Conservation (phyloP, 768 basidiomycete genomes). For the Agrocybe chaxingu region DNA sequence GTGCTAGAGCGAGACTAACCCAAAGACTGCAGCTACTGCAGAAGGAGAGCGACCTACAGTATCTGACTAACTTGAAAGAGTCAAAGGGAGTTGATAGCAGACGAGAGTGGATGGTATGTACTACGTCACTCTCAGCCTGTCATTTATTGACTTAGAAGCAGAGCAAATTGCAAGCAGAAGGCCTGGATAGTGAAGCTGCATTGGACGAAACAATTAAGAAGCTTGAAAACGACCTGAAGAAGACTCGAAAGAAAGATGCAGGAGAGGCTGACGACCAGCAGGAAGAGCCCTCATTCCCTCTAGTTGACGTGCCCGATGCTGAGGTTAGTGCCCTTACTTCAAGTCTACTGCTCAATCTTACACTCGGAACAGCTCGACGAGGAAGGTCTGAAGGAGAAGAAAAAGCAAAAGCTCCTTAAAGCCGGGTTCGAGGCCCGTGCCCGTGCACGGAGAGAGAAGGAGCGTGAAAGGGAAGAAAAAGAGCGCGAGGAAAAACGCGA, state of each 20-base stretch:
- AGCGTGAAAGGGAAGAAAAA: conserved; percentile 75
- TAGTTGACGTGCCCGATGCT: conserved; percentile 88
- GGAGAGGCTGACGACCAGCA: conserved; percentile 56
- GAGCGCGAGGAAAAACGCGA: conserved; percentile 70
- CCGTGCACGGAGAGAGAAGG: conserved; percentile 82
- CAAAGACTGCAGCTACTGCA: conserved; percentile 49
- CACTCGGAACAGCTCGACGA: conserved; percentile 64
- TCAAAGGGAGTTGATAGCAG: conserved; percentile 56
- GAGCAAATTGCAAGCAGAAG: conserved; percentile 62
- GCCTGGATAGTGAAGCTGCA: conserved; percentile 73
- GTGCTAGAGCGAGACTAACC: not conserved
- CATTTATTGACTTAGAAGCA: conserved; percentile 19
- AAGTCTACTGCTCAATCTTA: not conserved
- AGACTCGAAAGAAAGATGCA: conserved; percentile 76
- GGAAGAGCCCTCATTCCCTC: conserved; percentile 86
- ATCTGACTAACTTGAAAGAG: conserved; percentile 63
- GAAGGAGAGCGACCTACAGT: conserved; percentile 74
- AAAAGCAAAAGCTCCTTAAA: conserved; percentile 88
- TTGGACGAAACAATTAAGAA: conserved; percentile 85
- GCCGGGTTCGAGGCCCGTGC: conserved; percentile 91
- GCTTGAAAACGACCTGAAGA: conserved; percentile 74
- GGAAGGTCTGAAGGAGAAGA: conserved; percentile 91
- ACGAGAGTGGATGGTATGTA: conserved; percentile 71
- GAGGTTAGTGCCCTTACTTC: conserved; percentile 51
- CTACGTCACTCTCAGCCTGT: not conserved